Evolutionary conservation across 495 filamentous ascomycete species (phyloP).

Genomic region (Aspergillus cavernicola): DNA sequence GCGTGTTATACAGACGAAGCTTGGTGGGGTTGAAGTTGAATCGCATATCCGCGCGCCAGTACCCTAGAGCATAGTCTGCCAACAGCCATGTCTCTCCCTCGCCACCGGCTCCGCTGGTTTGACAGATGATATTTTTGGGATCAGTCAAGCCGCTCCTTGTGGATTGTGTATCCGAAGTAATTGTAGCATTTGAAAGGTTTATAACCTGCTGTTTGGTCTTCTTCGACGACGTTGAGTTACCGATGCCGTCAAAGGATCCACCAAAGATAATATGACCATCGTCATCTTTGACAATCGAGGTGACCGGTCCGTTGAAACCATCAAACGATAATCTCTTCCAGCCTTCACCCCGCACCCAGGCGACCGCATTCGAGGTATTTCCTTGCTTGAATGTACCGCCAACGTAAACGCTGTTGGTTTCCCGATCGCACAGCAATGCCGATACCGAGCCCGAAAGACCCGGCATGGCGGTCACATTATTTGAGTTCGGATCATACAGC

Average conservation of each 20-base stretch:
- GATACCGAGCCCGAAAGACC: constrained; percentile 80
- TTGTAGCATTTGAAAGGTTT: constrained; percentile 73
- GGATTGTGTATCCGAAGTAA: constrained; percentile 61
- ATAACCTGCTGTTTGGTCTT: constrained; percentile 70
- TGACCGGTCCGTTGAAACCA: constrained; percentile 92
- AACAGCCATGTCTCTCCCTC: constrained; percentile 79
- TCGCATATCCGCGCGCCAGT: constrained; percentile 77
- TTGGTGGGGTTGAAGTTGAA: constrained; percentile 84
- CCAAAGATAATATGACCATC: constrained; percentile 88
- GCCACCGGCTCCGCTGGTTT: constrained; percentile 59
- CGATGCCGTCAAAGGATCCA: constrained; percentile 86
- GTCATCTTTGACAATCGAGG: constrained; percentile 72
- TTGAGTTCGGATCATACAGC: constrained; percentile 67
- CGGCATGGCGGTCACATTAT: constrained; percentile 62
- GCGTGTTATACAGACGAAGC: constrained; percentile 85
- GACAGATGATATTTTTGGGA: constrained; percentile 82
- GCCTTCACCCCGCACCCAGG: constrained; percentile 63
- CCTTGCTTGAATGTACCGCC: constrained; percentile 78
- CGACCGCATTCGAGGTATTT: constrained; percentile 84
- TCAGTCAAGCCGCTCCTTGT: constrained; percentile 64
- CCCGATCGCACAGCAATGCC: constrained; percentile 76
- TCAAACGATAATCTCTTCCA: constrained; percentile 88
- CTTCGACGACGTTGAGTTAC: constrained; percentile 67
- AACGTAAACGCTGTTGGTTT: constrained; percentile 81
- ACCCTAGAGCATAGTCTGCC: constrained; percentile 72